Base-by-base conservation (phyloP, 83 land plant genomes). In the Isoetes engelmannii region DNA sequence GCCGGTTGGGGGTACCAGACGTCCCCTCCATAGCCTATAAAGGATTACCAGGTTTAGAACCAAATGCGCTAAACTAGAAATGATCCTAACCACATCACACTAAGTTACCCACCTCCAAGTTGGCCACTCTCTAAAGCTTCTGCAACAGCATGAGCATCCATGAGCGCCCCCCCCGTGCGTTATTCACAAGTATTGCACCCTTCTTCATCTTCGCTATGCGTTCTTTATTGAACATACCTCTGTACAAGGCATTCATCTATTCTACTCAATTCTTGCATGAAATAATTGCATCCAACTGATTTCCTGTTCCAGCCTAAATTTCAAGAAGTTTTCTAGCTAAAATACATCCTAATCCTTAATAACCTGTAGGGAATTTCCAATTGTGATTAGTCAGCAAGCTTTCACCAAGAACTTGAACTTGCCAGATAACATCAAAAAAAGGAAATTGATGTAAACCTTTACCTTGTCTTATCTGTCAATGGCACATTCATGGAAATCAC, bases 1-100 rank as follows among this genome's bases (percentile, higher is more conserved):
- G 98, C 92, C 65, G 98, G 92, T 59, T 93, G 98, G 43, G 87
- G 89, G 62, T 78, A 68, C 96, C 98, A 93, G 17, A 93, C 98
- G 76, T 93, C 98, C 5, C 98, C 98, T 76, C 98, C 79, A 65
- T 93, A 93, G 48, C 98, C 97, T 92, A 81, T 64, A 75, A 12
- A 49, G 6, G 13, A 1, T 51, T 51, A 51, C 13, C 13, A 51
- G 15, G 1, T 3, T 51, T 3, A 51, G 1, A 51, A 51, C 17
- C 15, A 12, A 12, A 12, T 1, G 2, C 17, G 3, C 55, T 51
- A 10, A 57, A 68, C 19, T 5, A 6, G 44, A 21, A 60, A 15
- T 0, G 3, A 10, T 9, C 45, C 17, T 12, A 28, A 17, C 18
- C 3, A 44, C 7, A n/a, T 0, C 37, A 28, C 37, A 28, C 2